Evolutionary conservation across 2,329 filamentous ascomycete genomes (phyloP).

Genomic region (Beauveria sp.): DNA sequence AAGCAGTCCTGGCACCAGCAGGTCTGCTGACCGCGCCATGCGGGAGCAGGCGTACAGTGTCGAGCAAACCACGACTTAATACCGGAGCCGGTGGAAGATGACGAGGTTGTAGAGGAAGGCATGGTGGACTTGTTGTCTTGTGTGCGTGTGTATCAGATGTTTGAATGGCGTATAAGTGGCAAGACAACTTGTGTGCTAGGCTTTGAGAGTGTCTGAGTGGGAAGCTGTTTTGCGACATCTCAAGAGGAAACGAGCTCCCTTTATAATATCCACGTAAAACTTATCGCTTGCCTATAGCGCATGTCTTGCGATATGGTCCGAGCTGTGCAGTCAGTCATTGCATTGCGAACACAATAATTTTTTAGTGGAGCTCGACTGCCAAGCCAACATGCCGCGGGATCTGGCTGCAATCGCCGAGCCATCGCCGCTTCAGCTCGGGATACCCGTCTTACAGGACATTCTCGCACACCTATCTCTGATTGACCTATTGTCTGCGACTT

Average conservation of each 20-base stretch:
- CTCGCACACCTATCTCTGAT: background rate
- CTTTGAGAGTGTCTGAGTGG: background rate
- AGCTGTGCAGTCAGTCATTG: background rate
- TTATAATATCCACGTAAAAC: slow-evolving; percentile 2
- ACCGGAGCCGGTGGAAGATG: slow-evolving; percentile 14
- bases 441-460: background rate
- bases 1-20: slow-evolving; percentile 31
- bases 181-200: background rate
- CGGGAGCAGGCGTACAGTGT: slow-evolving; percentile 32
- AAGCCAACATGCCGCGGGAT: slow-evolving; percentile 1
- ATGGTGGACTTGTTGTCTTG: background rate
- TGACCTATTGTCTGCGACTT: too few relatives aligned
- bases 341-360: background rate
- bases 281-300: background rate
- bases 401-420: slow-evolving; percentile 1
- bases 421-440: background rate
- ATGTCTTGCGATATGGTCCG: slow-evolving; percentile 3
- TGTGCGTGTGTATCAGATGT: background rate
- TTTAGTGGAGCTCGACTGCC: background rate
- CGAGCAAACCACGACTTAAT: slow-evolving; percentile 31
- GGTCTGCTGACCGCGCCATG: slow-evolving; percentile 24
- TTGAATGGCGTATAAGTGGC: background rate
- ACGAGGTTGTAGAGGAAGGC: slow-evolving; percentile 13
- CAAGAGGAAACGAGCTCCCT: background rate
- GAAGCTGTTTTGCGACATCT: background rate